These are phyloP conservation scores for Morella rubra DNA, from an alignment of 306 rosid species.

Conservation along the genomic window DNA sequence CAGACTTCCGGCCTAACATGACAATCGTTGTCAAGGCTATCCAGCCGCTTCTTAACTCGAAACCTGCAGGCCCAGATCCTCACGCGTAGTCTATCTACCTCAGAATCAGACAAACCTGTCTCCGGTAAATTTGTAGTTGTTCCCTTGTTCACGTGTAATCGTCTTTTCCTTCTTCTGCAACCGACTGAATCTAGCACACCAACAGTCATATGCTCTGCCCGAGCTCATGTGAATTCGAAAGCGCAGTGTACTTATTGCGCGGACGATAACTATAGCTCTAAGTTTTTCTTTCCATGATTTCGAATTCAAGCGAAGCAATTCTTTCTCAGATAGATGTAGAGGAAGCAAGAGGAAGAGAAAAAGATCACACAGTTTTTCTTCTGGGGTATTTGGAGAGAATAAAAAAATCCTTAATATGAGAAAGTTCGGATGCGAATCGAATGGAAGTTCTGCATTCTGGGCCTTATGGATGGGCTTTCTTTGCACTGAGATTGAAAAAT, in stretches of 20 bases:
- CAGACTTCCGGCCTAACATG: slow-evolving; percentile 98
- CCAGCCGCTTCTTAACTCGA: slow-evolving; percentile 88
- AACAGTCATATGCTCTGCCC: slow-evolving; percentile 20
- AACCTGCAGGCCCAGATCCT: slow-evolving; percentile 72
- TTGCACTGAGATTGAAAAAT: background rate
- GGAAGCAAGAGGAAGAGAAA: too few relatives aligned
- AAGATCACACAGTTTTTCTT: too few relatives aligned
- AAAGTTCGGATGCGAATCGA: too few relatives aligned
- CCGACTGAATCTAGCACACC: slow-evolving; percentile 20
- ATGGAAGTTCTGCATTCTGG: background rate
- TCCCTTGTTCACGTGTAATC: background rate
- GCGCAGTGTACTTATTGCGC: slow-evolving; percentile 4
- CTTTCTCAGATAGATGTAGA: too few relatives aligned
- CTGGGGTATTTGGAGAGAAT: too few relatives aligned
- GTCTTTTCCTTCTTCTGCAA: slow-evolving; percentile 1
- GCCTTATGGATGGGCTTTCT: background rate
- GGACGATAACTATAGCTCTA: background rate
- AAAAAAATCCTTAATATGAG: too few relatives aligned
- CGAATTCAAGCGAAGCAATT: too few relatives aligned
- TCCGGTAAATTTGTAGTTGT: slow-evolving; percentile 30
- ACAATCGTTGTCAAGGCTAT: slow-evolving; percentile 95
- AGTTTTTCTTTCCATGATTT: too few relatives aligned
- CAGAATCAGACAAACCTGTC: slow-evolving; percentile 19
- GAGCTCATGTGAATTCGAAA: slow-evolving; percentile 22
- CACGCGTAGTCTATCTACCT: slow-evolving; percentile 34